Evolutionary conservation across 2,329 filamentous ascomycete species (phyloP).

Genomic region (Leptosphaerulina australis): DNA sequence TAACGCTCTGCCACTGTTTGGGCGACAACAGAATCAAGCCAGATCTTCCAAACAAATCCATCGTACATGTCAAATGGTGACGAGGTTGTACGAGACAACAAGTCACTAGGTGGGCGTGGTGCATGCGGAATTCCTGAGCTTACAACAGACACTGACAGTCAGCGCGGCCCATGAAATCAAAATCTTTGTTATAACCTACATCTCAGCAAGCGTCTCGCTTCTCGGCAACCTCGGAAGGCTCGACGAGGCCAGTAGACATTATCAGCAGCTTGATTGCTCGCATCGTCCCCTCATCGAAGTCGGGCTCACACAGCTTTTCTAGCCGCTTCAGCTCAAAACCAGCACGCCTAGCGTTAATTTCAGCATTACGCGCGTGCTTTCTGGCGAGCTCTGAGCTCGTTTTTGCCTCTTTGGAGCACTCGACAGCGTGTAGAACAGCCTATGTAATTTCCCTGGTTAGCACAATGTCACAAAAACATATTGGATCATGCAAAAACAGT

Average conservation of each 20-base stretch:
- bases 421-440: conserved; percentile 29
- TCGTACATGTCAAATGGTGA: background rate
- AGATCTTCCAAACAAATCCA: background rate
- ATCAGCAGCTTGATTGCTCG: conserved; percentile 19
- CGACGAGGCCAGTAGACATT: background rate
- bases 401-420: conserved; percentile 27
- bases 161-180: background rate
- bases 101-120: background rate
- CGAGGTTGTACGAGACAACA: background rate
- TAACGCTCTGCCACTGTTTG: background rate
- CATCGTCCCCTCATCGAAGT: conserved; percentile 21
- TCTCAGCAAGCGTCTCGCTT: background rate
- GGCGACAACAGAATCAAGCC: background rate
- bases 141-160: background rate
- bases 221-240: background rate
- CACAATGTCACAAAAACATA: conserved; percentile 7
- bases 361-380: conserved; percentile 32
- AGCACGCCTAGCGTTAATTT: conserved; percentile 22
- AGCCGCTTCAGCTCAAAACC: conserved; percentile 18
- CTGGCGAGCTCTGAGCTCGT: conserved; percentile 26
- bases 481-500: conserved; percentile 1
- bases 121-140: background rate
- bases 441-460: conserved; percentile 25
- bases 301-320: conserved; percentile 16
- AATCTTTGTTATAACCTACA: background rate